Evolutionary conservation across 225 moss, liverwort and hornwort species (phyloP), one percentile per base, ranked within the genome.

Genomic region (Polytrichum commune): DNA sequence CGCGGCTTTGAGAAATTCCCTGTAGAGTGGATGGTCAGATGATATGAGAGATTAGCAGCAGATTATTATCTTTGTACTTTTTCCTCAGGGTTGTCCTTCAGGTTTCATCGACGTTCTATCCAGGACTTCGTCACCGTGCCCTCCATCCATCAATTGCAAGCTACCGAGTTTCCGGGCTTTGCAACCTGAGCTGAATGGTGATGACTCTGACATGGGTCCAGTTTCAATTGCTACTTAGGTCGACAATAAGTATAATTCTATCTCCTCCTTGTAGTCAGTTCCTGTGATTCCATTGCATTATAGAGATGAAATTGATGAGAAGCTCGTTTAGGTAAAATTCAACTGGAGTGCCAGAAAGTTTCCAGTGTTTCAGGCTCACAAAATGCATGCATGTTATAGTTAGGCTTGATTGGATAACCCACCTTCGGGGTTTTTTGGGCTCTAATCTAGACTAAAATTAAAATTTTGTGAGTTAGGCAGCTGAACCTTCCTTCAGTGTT

Each of bases 1-100:
- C 79, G 84, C 5, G 82, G 87, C 0, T 35, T 23, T 2, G 87
- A 84, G 73, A 82, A 82, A 19, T 84, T 77, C 4, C 84, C 87
- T 3, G 75, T 88, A 0, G 87, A 88, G 60, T 88, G 87, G 87
- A 84, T 84, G 77, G 80, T 77, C 28, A 80, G 84, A 72, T 80
- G 69, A 84, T 65, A 58, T 3, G 0, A 58, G 46, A 46, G 46
- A 46, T 46, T 16, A 58, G 6, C 22, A 20, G 20, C 20, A 58
- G 22, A 20, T 23, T 20, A 58, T 58, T 6, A 58, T 22, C 58
- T 58, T 58, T 23, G n/a, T 58, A 9, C 62, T 69, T 30, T 67
- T 18, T 46, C 33, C 56, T 20, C 22, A 32, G 55, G 68, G 20
- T 26, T 63, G 27, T 63, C 62, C 62, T 27, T 27, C 24, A 27